A percentile compares a stretch with the other conserved stretches of the same genome.
Conservation (phyloP, 208 protist species). For the Herpetomonas tarakana region DNA sequence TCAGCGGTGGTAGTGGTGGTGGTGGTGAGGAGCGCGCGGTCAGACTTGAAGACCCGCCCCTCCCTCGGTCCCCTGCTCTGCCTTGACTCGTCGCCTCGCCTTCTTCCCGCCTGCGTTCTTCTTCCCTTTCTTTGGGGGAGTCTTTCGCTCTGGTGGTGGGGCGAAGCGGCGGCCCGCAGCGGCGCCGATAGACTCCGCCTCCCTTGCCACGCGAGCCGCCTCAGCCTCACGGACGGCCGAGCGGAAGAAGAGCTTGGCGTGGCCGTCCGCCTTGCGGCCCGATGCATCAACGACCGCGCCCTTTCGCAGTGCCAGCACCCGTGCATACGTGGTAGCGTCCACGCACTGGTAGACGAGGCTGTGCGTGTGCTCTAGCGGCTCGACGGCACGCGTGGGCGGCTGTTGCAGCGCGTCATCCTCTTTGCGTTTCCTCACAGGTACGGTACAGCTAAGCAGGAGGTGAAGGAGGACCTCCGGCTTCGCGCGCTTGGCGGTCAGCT, state of each 20-base stretch:
- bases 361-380: not conserved
- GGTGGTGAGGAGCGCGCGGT: too few species aligned
- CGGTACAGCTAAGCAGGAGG: not conserved
- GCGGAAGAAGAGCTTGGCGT: slow-evolving; percentile 40
- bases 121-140: too few species aligned
- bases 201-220: slow-evolving; percentile 16
- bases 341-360: not conserved
- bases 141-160: too few species aligned
- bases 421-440: not conserved
- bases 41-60: too few species aligned
- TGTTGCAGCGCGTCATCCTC: not conserved
- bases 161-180: not conserved
- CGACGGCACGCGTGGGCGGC: not conserved
- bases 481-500: slow-evolving; percentile 11
- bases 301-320: slow-evolving; percentile 9
- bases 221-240: slow-evolving; percentile 25
- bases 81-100: too few species aligned
- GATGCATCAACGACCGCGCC: not conserved
- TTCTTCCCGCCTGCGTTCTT: too few species aligned
- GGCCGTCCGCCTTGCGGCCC: slow-evolving; percentile 8
- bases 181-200: slow-evolving; percentile 1
- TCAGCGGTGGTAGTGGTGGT: too few species aligned
- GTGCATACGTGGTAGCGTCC: slow-evolving; percentile 3
- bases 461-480: not conserved
- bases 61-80: too few species aligned